A percentile compares a stretch with the other conserved stretches of the same genome.
Conservation (phyloP, 352 stramenopile genomes). For the Aphanomyces stellatus region DNA sequence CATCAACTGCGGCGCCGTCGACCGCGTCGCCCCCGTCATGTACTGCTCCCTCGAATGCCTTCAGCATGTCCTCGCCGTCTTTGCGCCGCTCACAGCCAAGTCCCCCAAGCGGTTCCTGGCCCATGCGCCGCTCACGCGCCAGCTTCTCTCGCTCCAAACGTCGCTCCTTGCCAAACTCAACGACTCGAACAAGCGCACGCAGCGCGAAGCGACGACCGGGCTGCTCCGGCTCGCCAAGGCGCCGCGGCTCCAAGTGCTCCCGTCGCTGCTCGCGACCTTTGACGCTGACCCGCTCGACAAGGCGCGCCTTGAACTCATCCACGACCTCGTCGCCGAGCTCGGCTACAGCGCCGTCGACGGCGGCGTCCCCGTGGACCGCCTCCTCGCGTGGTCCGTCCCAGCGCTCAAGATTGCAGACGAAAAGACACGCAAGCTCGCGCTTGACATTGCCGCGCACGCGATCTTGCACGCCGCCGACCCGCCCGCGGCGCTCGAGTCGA, state of each 20-base stretch:
- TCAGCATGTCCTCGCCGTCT: constrained; percentile 51
- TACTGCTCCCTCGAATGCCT: constrained; percentile 76
- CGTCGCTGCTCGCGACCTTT: constrained; percentile 11
- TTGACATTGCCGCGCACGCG: constrained; percentile 55
- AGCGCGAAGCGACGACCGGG: constrained; percentile 52
- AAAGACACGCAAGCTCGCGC: constrained; percentile 57
- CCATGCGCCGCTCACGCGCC: constrained; percentile 39
- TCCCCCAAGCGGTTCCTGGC: constrained; percentile 21
- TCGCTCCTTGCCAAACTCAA: constrained; percentile 51
- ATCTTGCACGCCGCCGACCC: constrained; percentile 33
- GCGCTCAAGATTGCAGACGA: constrained; percentile 68
- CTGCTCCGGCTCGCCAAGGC: constrained; percentile 52
- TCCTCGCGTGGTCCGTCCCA: constrained; percentile 59
- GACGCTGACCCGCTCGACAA: constrained; percentile 15
- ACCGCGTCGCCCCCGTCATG: constrained; percentile 71
- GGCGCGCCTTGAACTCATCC: constrained; percentile 14
- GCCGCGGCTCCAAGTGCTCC: constrained; percentile 46
- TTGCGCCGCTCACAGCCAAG: constrained; percentile 29
- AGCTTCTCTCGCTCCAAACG: constrained; percentile 43
- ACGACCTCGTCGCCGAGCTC: constrained; percentile 9
- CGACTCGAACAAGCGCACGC: constrained; percentile 76
- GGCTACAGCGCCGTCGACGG: constrained; percentile 22
- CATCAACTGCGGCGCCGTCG: constrained; percentile 61
- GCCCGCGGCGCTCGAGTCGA: constrained; percentile 31
- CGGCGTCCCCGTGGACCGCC: constrained; percentile 41